Base-by-base conservation (phyloP, 495 filamentous ascomycete species). In the Staphylotrichum tortipilum region DNA sequence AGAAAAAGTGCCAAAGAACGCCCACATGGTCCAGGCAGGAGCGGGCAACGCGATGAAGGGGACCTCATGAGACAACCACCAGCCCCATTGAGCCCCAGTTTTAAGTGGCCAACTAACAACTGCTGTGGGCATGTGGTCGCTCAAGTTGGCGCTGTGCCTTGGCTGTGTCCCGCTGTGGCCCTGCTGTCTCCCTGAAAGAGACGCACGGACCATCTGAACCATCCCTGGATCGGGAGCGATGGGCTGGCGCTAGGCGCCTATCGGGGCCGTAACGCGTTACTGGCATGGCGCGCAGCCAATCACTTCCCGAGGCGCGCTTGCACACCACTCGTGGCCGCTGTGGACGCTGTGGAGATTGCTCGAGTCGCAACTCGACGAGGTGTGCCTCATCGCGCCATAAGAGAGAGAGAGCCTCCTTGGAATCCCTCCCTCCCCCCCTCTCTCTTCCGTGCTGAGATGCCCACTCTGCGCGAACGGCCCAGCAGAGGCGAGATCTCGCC, bases 381-480 rank as follows among this genome's bases (percentile, higher is more conserved):
- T 44, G 52, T 53, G 50, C 44, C 51, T 40, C 40, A 46, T 26
- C 28, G 37, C 44, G 12, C 37, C 40, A 10, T 5, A 45, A 36
- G 47, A 50, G 48, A n/a, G n/a, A n/a, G n/a, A n/a, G n/a, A n/a
- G n/a, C n/a, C n/a, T n/a, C 53, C 52, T 47, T 53, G 56, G 53
- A 57, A 54, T 48, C 53, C 55, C 59, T 57, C 40, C 29, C 44
- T 24, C 22, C 22, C 28, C 41, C 48, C 45, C 57, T 10, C 52
- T n/a, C n/a, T n/a, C n/a, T n/a, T n/a, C n/a, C n/a, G n/a, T n/a
- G n/a, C n/a, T n/a, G 57, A 45, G 24, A 61, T 63, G 64, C 62
- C 62, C 60, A 63, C 62, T 52, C 57, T 65, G 56, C 62, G 62
- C 56, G 64, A 63, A 44, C 52, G 62, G 40, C 55, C 62, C 39